Percentiles rank a stretch among this genome's conserved stretches.
These are phyloP conservation scores for Blastobotrys illinoisensis DNA, from an alignment of 1,139 yeast species.

Conservation along the genomic window DNA sequence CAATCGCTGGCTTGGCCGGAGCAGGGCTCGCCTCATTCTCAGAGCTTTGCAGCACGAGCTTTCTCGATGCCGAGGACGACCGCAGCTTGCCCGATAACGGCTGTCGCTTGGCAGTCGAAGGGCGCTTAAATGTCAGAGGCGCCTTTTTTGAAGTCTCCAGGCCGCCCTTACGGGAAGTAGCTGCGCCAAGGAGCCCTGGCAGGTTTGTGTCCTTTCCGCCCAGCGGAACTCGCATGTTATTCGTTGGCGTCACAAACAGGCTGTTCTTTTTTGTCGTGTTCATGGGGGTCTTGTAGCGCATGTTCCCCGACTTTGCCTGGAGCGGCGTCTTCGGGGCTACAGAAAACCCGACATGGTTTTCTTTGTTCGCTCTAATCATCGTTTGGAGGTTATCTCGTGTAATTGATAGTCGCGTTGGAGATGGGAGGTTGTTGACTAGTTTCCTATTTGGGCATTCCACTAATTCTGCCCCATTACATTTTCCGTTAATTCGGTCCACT, in stretches of 20 bases:
- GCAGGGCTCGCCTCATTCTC: background rate
- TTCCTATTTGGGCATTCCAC: conserved; percentile 7
- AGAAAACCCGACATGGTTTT: conserved; percentile 20
- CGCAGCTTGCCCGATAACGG: conserved; percentile 12
- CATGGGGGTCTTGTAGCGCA: conserved; percentile 4
- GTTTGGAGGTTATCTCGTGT: background rate
- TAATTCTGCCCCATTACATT: too few relatives aligned
- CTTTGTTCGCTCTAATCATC: conserved; percentile 20
- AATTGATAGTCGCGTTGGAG: background rate
- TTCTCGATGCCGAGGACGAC: background rate
- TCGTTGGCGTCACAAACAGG: conserved; percentile 12
- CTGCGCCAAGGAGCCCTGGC: background rate
- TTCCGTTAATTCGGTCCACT: too few relatives aligned
- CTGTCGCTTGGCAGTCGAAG: conserved; percentile 9
- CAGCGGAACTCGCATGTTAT: conserved; percentile 20
- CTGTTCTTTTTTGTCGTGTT: conserved; percentile 12
- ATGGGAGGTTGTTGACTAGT: background rate
- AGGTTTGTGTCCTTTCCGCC: conserved; percentile 25
- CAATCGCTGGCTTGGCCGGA: conserved; percentile 1
- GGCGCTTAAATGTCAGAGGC: background rate
- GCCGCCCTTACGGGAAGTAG: background rate
- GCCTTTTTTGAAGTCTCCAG: background rate
- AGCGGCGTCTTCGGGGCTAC: conserved; percentile 20
- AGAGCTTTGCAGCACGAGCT: background rate
- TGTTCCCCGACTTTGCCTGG: conserved; percentile 2